These are phyloP conservation scores for Fraxinus albicans DNA, from an alignment of 305 asterid genomes.

Conservation along the genomic window DNA sequence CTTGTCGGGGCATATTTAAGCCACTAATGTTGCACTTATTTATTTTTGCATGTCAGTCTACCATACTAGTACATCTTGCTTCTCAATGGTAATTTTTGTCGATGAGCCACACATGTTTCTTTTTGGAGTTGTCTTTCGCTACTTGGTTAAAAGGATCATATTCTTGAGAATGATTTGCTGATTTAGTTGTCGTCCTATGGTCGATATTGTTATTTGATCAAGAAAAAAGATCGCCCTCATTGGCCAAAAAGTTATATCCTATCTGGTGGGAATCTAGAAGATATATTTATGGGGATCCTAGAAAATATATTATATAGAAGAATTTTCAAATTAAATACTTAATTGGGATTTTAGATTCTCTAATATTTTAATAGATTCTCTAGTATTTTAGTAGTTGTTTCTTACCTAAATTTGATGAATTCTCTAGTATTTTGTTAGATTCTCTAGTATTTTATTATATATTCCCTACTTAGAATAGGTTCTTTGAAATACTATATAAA, in stretches of 20 bases:
- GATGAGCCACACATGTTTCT: neutral
- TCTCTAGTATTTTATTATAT: neutral
- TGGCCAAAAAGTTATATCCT: neutral
- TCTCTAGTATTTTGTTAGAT: neutral
- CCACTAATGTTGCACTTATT: neutral
- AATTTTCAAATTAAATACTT: neutral
- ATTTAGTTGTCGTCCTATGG: neutral
- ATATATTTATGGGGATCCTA: neutral
- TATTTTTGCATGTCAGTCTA: neutral
- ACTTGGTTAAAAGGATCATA: neutral
- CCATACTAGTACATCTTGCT: neutral
- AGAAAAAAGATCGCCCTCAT: neutral
- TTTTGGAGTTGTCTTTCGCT: neutral
- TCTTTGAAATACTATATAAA: neutral
- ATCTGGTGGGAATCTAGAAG: neutral
- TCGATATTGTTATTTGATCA: neutral
- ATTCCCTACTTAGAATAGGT: neutral
- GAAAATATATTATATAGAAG: neutral
- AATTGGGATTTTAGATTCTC: neutral
- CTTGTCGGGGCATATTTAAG: neutral
- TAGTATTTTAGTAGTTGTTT: neutral
- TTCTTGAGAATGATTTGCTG: neutral
- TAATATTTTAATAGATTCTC: neutral
- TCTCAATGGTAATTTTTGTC: neutral
- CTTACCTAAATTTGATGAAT: neutral